These are phyloP conservation scores for Neonectria neomacrospora DNA, from an alignment of 2,329 filamentous ascomycete genomes.

Conservation along the genomic window DNA sequence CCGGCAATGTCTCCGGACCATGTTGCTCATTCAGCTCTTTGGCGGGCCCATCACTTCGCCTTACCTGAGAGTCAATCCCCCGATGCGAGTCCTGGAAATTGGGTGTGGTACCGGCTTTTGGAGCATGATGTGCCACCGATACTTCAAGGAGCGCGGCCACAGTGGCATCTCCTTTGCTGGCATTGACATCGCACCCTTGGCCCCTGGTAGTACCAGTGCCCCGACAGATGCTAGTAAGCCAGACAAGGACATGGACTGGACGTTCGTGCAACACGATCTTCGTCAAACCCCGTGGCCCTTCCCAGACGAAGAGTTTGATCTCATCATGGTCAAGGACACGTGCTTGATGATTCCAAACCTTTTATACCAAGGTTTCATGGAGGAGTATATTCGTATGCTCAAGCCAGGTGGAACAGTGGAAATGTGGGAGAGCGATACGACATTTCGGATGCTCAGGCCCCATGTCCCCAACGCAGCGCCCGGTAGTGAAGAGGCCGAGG, in stretches of 20 bases:
- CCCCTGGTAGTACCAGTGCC: constrained; percentile 54
- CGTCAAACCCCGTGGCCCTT: constrained; percentile 82
- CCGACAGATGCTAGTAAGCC: constrained; percentile 58
- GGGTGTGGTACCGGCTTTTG: constrained; percentile 91
- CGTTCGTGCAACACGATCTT: constrained; percentile 88
- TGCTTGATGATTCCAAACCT: constrained; percentile 72
- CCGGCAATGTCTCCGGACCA: constrained; percentile 84
- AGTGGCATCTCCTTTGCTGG: constrained; percentile 81
- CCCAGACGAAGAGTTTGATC: constrained; percentile 81
- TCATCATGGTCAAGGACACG: constrained; percentile 89
- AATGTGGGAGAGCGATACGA: constrained; percentile 89
- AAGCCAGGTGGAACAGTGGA: constrained; percentile 83
- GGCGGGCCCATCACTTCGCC: constrained; percentile 83
- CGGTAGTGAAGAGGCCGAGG: constrained; percentile 56
- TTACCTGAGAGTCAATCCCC: constrained; percentile 72
- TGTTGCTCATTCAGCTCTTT: constrained; percentile 84
- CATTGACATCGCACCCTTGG: constrained; percentile 81
- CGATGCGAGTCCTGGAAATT: constrained; percentile 82
- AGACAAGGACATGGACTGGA: constrained; percentile 84
- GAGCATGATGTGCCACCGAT: constrained; percentile 88
- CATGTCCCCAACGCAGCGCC: constrained; percentile 69
- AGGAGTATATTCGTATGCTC: constrained; percentile 82
- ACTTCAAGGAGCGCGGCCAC: constrained; percentile 76
- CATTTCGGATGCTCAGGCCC: constrained; percentile 83
- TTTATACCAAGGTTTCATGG: constrained; percentile 66